Percentiles rank a stretch among this genome's conserved stretches.
Evolutionary conservation across 768 basidiomycete species (phyloP).

Genomic region (Podaxis mareebaensis): DNA sequence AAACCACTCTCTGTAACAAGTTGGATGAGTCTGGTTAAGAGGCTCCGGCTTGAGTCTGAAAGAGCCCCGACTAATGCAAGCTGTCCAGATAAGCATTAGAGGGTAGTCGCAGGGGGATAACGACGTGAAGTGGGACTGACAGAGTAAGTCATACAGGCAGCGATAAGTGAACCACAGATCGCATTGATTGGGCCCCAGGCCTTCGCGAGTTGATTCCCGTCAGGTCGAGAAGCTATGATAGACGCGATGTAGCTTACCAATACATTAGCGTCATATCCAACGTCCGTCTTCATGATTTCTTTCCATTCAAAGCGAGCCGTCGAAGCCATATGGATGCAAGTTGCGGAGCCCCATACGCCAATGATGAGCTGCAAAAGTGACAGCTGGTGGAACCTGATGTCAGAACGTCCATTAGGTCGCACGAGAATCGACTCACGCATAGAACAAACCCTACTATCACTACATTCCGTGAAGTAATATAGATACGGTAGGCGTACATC

Average conservation of each 20-base stretch:
- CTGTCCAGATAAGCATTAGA: background rate
- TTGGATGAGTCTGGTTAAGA: background rate
- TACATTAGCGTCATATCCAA: background rate
- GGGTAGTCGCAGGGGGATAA: background rate
- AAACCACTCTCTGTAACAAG: background rate
- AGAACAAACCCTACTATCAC: background rate
- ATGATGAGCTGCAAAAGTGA: conserved; percentile 6
- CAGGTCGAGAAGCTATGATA: too few relatives aligned
- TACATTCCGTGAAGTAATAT: background rate
- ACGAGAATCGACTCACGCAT: background rate
- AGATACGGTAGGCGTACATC: conserved; percentile 2
- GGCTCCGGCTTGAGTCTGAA: background rate
- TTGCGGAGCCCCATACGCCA: background rate
- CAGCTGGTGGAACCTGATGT: background rate
- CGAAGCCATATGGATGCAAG: background rate
- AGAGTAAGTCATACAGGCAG: background rate
- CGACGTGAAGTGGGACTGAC: background rate
- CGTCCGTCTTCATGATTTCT: background rate
- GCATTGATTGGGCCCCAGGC: conserved; percentile 1
- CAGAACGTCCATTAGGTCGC: background rate
- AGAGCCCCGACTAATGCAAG: background rate
- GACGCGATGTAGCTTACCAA: background rate
- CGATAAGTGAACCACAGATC: background rate
- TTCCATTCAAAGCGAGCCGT: background rate
- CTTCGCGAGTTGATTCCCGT: background rate